A percentile compares a stretch with the other conserved stretches of the same genome.
These are phyloP conservation scores for Apostasia shenzhenica DNA, from an alignment of 106 monocot genomes.

Conservation along the genomic window DNA sequence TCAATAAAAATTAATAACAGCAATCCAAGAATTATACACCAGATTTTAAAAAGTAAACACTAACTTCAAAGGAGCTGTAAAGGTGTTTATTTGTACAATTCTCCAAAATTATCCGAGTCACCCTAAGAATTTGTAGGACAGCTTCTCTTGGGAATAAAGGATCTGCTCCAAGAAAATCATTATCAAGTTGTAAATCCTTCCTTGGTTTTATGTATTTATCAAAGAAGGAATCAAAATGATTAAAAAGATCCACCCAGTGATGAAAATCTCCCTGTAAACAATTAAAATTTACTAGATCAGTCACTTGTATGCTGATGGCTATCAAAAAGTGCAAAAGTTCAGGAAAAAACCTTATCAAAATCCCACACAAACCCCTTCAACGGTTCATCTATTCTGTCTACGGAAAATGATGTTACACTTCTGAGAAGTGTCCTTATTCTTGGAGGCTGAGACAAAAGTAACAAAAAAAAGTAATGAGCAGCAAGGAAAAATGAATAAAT, in stretches of 20 bases:
- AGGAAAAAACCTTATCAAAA: constrained; percentile 58
- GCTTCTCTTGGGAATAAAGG: constrained; percentile 51
- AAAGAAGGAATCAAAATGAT: constrained; percentile 64
- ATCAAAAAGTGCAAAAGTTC: background rate
- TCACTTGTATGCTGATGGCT: background rate
- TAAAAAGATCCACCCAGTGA: constrained; percentile 79
- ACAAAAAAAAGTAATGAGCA: background rate
- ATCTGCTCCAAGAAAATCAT: constrained; percentile 42
- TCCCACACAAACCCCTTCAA: constrained; percentile 61
- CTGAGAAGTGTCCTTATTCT: constrained; percentile 55
- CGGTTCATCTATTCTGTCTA: constrained; percentile 54
- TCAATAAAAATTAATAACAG: no score
- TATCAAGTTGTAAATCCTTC: constrained; percentile 61
- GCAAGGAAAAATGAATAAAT: background rate
- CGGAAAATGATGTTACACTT: constrained; percentile 25
- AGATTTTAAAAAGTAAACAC: background rate
- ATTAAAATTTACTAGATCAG: constrained; percentile 8
- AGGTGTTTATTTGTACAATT: constrained; percentile 71
- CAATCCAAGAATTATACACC: background rate
- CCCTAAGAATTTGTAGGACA: constrained; percentile 74
- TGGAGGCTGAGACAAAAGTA: constrained; percentile 45
- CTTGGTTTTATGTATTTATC: constrained; percentile 55
- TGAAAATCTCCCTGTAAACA: constrained; percentile 71
- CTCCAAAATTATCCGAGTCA: constrained; percentile 62
- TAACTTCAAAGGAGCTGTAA: constrained; percentile 63